Conservation (phyloP, 108 stramenopile species). For the Nannochloropsis salina region DNA sequence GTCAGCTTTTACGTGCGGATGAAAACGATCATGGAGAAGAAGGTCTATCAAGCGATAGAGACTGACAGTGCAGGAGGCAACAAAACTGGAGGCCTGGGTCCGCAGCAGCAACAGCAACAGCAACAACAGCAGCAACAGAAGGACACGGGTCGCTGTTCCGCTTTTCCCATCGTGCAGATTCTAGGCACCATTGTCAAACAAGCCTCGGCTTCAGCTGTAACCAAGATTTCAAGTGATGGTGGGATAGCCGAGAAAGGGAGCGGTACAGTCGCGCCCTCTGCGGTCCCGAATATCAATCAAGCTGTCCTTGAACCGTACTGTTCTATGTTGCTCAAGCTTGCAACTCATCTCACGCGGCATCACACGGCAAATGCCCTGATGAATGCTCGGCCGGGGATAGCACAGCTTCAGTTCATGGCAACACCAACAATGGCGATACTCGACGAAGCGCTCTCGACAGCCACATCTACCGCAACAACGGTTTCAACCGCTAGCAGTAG, state of each 20-base stretch:
- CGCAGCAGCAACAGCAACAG: too few relatives aligned
- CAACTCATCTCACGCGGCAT: neutral
- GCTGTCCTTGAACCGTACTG: constrained; percentile 12
- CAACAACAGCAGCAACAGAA: neutral
- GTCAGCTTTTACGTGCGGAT: neutral
- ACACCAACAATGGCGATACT: neutral
- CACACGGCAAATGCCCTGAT: neutral
- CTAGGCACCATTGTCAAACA: constrained; percentile 5
- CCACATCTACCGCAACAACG: neutral
- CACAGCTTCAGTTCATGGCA: constrained; percentile 11
- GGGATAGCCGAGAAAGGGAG: neutral
- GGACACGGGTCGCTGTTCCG: neutral
- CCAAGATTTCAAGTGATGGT: neutral
- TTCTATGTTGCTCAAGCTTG: neutral
- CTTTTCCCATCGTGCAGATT: neutral
- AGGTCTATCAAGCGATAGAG: neutral
- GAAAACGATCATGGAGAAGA: constrained; percentile 11
- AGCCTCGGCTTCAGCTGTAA: neutral
- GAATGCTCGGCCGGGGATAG: neutral
- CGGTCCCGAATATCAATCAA: neutral
- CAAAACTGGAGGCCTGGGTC: neutral
- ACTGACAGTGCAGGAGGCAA: neutral
- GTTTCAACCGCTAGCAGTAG: neutral
- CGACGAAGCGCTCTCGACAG: neutral
- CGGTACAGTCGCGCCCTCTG: neutral